Percentiles rank a stretch among this genome's conserved stretches.
These are phyloP conservation scores for Ophiostoma ulmi DNA, from an alignment of 2,329 filamentous ascomycete species.

Conservation along the genomic window DNA sequence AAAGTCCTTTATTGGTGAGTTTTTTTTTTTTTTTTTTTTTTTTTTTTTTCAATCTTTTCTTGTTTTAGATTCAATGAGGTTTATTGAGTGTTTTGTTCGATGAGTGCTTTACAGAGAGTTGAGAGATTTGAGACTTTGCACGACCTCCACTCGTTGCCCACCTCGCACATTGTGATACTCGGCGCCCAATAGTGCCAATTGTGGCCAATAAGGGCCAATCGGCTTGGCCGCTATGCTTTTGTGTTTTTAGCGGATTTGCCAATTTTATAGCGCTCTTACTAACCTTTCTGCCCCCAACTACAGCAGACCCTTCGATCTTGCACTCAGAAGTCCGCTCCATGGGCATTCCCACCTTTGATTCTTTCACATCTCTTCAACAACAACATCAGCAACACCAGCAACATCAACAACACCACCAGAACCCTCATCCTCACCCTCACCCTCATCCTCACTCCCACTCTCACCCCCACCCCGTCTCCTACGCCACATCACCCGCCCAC, in stretches of 20 bases:
- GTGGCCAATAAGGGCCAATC: background rate
- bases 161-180: conserved; percentile 8
- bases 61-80: background rate
- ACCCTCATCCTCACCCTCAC: too few species aligned
- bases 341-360: conserved; percentile 48
- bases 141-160: background rate
- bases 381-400: background rate
- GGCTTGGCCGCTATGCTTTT: conserved; percentile 21
- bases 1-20: conserved; percentile 53
- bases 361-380: conserved; percentile 30
- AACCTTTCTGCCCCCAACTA: conserved; percentile 15
- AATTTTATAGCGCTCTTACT: background rate
- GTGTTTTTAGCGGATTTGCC: conserved; percentile 17
- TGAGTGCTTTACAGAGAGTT: background rate
- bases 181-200: background rate
- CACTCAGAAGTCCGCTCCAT: conserved; percentile 51
- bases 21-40: conserved; percentile 34
- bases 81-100: background rate
- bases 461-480: conserved; percentile 38
- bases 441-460: conserved; percentile 32
- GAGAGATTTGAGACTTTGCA: conserved; percentile 35
- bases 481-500: conserved; percentile 60
- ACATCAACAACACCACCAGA: background rate
- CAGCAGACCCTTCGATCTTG: conserved; percentile 52
- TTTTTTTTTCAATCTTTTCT: conserved; percentile 20